Conservation (phyloP, 495 filamentous ascomycete genomes). For the Cercophora newfieldiana region DNA sequence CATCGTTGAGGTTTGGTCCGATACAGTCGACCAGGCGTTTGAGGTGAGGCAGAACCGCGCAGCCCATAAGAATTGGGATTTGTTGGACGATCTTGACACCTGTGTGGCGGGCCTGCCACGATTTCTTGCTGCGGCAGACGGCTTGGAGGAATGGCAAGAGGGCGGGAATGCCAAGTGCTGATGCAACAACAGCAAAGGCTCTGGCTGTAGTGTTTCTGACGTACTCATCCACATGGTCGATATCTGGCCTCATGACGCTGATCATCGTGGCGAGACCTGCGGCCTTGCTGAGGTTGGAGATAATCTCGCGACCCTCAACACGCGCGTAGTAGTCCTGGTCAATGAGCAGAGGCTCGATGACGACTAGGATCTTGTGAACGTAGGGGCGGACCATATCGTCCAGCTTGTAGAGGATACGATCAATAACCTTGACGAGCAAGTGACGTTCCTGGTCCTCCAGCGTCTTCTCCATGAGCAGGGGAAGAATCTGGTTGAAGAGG, state of each 20-base stretch:
- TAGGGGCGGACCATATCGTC: conserved; percentile 96
- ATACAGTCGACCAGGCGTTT: conserved; percentile 97
- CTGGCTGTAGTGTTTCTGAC: conserved; percentile 98
- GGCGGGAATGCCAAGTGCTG: conserved; percentile 92
- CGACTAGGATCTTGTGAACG: conserved; percentile 97
- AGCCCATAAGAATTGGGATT: conserved; percentile 99
- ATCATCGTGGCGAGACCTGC: conserved; percentile 99
- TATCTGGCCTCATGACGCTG: conserved; percentile 97
- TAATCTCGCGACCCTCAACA: conserved; percentile 97
- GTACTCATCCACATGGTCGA: conserved; percentile 97
- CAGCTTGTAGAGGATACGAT: conserved; percentile 96
- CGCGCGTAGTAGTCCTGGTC: conserved; percentile 99
- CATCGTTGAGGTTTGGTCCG: conserved; percentile 91
- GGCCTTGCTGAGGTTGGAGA: conserved; percentile 94
- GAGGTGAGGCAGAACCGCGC: conserved; percentile 92
- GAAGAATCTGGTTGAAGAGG: conserved; percentile 97
- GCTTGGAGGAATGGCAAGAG: conserved; percentile 93
- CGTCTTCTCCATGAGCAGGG: conserved; percentile 97
- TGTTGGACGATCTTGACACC: conserved; percentile 99
- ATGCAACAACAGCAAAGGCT: conserved; percentile 96
- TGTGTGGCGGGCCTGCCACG: conserved; percentile 98
- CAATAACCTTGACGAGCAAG: conserved; percentile 98
- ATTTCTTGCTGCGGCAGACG: conserved; percentile 96
- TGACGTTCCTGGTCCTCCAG: conserved; percentile 98
- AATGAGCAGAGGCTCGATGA: conserved; percentile 97